Conservation (phyloP, 208 protist species). For the Trypanosoma melophagium region DNA sequence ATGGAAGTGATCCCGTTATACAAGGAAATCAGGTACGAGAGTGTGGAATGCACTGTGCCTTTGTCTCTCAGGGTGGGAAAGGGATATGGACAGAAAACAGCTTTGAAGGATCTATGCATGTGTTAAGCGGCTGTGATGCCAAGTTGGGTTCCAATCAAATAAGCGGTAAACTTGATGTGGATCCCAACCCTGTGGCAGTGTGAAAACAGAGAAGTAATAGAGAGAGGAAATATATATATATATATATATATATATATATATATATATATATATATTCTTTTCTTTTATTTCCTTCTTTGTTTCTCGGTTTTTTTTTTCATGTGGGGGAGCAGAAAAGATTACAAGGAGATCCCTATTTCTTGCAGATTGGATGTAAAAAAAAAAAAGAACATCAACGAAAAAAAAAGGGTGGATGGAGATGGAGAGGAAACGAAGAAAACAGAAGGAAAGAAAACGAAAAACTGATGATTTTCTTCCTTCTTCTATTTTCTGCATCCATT, state of each 20-base stretch:
- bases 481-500: background rate
- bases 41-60: constrained; percentile 77
- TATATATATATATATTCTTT: too few species aligned
- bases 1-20: constrained; percentile 71
- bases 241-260: too few species aligned
- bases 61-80: constrained; percentile 57
- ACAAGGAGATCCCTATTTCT: too few species aligned
- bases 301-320: constrained; percentile 13
- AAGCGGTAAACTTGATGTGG: constrained; percentile 57
- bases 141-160: constrained; percentile 72
- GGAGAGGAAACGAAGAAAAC: background rate
- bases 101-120: constrained; percentile 79
- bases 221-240: background rate
- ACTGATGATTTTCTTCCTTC: too few species aligned
- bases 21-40: constrained; percentile 60
- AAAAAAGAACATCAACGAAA: constrained; percentile 9
- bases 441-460: background rate
- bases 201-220: background rate
- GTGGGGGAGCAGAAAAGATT: background rate
- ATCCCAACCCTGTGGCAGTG: constrained; percentile 15
- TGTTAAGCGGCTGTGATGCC: constrained; percentile 46
- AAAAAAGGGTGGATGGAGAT: background rate
- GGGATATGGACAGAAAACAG: constrained; percentile 74
- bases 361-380: constrained; percentile 11
- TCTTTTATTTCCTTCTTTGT: background rate